Conservation (phyloP, 2,329 filamentous ascomycete species). For the Sporothrix protearum region DNA sequence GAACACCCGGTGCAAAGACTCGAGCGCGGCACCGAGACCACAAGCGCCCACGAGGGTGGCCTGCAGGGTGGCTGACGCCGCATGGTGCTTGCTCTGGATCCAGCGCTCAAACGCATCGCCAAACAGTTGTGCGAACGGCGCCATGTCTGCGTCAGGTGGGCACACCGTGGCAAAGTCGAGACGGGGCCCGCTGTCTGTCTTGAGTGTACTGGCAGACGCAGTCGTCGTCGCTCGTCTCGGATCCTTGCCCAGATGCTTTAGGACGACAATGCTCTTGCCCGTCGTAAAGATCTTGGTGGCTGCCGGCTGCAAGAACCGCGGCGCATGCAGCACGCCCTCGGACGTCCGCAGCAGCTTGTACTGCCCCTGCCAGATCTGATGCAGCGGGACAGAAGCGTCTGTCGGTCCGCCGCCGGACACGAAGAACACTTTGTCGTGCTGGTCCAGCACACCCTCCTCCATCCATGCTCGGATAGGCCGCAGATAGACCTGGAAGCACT, state of each 20-base stretch:
- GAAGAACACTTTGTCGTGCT: constrained; percentile 70
- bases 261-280: constrained; percentile 81
- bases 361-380: constrained; percentile 71
- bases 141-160: constrained; percentile 46
- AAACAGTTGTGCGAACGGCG: constrained; percentile 73
- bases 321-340: constrained; percentile 62
- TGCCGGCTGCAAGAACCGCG: constrained; percentile 68
- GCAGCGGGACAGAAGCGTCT: constrained; percentile 51
- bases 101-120: constrained; percentile 67
- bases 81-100: constrained; percentile 70
- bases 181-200: constrained; percentile 39
- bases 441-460: constrained; percentile 67
- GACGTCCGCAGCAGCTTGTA: constrained; percentile 63
- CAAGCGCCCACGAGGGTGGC: constrained; percentile 65
- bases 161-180: constrained; percentile 59
- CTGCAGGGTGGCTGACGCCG: constrained; percentile 64
- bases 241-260: constrained; percentile 66
- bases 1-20: constrained; percentile 68
- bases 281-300: constrained; percentile 74
- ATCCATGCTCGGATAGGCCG: constrained; percentile 81
- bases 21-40: constrained; percentile 61
- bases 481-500: constrained; percentile 78
- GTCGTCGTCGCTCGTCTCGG: constrained; percentile 33
- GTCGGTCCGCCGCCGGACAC: constrained; percentile 49
- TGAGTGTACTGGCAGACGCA: constrained; percentile 27